Conservation (phyloP, 495 filamentous ascomycete genomes). For the Pseudoneurospora amorphoporcata region DNA sequence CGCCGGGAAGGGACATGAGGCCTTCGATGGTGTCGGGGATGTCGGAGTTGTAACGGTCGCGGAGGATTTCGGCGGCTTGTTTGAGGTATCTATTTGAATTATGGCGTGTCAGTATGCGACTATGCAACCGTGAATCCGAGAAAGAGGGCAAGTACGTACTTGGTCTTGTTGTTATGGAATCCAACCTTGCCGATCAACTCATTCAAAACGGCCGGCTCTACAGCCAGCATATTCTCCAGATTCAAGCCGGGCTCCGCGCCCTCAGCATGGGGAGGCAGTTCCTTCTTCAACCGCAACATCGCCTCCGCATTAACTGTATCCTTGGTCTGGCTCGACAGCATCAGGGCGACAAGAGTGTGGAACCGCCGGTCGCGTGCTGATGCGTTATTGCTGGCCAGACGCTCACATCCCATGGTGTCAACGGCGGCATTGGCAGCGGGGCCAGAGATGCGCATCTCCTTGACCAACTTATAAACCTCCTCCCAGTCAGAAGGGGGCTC, state of each 20-base stretch:
- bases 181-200: constrained; percentile 74
- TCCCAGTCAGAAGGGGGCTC: constrained; percentile 76
- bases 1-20: constrained; percentile 73
- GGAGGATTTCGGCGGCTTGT: constrained; percentile 58
- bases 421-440: constrained; percentile 62
- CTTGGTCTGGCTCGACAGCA: constrained; percentile 96
- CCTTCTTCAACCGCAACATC: constrained; percentile 66
- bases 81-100: constrained; percentile 54
- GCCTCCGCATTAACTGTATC: constrained; percentile 85
- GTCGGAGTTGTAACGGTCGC: constrained; percentile 58
- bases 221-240: constrained; percentile 68
- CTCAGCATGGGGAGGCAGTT: constrained; percentile 46
- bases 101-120: neutral
- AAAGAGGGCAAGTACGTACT: constrained; percentile 22
- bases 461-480: constrained; percentile 65
- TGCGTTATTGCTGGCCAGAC: constrained; percentile 47
- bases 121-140: neutral
- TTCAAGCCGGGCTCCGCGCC: constrained; percentile 44
- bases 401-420: constrained; percentile 95
- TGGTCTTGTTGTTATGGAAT: constrained; percentile 94
- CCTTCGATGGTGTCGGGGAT: constrained; percentile 76
- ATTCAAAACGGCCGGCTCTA: constrained; percentile 60
- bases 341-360: constrained; percentile 83
- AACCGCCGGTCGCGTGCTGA: constrained; percentile 63
- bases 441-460: constrained; percentile 67